Conservation (phyloP, 208 protist genomes). For the Acanthamoeba triangularis region DNA sequence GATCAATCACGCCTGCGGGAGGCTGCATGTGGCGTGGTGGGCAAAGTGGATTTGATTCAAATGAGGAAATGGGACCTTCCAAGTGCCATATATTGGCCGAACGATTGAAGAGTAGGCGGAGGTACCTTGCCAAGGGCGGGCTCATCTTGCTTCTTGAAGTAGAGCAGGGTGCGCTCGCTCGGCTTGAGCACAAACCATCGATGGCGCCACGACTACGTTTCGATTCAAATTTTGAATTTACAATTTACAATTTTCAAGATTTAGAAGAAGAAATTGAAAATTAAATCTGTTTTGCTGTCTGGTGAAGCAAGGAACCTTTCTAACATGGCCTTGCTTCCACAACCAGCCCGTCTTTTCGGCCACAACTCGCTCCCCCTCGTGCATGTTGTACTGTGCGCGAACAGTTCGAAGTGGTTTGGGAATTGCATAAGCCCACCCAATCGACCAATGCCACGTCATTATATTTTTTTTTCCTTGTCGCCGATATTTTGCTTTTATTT, state of each 20-base stretch:
- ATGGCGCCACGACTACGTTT: conserved; percentile 41
- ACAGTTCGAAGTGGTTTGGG: no score
- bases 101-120: no score
- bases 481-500: no score
- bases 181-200: conserved; percentile 40
- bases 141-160: conserved; percentile 46
- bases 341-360: conserved; percentile 29
- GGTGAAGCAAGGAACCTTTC: neutral
- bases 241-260: no score
- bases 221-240: no score
- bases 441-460: no score
- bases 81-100: no score
- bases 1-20: neutral
- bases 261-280: no score
- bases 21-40: neutral
- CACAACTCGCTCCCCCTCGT: neutral
- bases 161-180: conserved; percentile 1
- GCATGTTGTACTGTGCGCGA: no score
- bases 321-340: conserved; percentile 34
- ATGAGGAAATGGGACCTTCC: neutral
- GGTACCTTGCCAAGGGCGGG: neutral
- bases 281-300: no score
- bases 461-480: no score
- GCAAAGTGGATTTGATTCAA: neutral
- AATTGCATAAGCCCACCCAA: no score